Evolutionary conservation across 2,329 filamentous ascomycete species (phyloP).

Genomic region (Pseudocercospora eumusae): DNA sequence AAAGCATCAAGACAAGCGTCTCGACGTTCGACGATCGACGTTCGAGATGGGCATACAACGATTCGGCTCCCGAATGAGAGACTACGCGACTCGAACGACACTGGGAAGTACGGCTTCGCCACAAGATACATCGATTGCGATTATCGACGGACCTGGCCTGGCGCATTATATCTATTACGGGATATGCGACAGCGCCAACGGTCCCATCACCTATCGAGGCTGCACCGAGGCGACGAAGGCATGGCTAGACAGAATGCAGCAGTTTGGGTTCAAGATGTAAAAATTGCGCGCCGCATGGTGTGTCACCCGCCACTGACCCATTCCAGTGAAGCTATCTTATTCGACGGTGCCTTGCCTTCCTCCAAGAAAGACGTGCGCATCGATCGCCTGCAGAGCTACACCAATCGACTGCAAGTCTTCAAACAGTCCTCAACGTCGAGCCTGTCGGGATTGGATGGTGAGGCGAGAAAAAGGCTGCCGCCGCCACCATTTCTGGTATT

Average conservation of each 20-base stretch:
- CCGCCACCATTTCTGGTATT: conserved; percentile 74
- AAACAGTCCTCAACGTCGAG: conserved; percentile 38
- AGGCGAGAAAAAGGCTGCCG: conserved; percentile 44
- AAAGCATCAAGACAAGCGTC: neutral
- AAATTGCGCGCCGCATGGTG: conserved; percentile 28
- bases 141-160: conserved; percentile 77
- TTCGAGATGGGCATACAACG: conserved; percentile 34
- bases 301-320: conserved; percentile 9
- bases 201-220: conserved; percentile 54
- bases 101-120: conserved; percentile 14
- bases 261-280: conserved; percentile 64
- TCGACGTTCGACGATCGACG: neutral
- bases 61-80: conserved; percentile 28
- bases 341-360: conserved; percentile 77
- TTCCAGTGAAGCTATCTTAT: conserved; percentile 70
- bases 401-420: conserved; percentile 57
- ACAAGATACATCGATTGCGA: conserved; percentile 37
- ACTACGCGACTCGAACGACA: conserved; percentile 17
- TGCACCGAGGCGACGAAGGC: conserved; percentile 60
- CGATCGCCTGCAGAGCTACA: conserved; percentile 60
- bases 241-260: conserved; percentile 64
- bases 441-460: conserved; percentile 16
- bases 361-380: conserved; percentile 65
- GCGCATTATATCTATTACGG: conserved; percentile 69
- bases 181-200: conserved; percentile 18